A percentile compares a stretch with the other conserved stretches of the same genome.
These are phyloP conservation scores for Breviolum minutum DNA, from an alignment of 73 alveolate species.

Conservation along the genomic window DNA sequence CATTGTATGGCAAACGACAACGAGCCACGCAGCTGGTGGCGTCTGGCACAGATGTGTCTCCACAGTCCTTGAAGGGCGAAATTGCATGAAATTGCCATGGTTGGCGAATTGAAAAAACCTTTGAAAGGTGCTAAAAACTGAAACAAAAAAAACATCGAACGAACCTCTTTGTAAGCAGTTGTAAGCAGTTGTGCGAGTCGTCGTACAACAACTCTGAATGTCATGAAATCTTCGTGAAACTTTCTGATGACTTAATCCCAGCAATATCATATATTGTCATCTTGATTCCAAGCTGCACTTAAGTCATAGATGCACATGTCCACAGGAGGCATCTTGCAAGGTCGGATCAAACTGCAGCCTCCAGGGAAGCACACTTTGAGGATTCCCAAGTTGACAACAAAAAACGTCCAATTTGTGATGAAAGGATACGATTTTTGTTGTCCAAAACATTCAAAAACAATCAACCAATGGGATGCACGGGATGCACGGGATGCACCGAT, in stretches of 20 bases:
- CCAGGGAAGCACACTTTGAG: background rate
- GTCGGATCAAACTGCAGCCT: conserved; percentile 63
- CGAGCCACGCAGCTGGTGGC: conserved; percentile 66
- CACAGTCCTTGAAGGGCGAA: conserved; percentile 16
- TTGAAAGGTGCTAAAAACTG: too few relatives aligned
- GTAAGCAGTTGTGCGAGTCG: too few relatives aligned
- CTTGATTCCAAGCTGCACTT: background rate
- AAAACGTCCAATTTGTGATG: background rate
- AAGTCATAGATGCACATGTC: conserved; percentile 85
- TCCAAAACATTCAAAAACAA: too few relatives aligned
- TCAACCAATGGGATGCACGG: background rate
- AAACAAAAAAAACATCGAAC: too few relatives aligned
- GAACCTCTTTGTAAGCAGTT: too few relatives aligned
- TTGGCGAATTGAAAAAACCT: background rate
- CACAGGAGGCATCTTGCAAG: conserved; percentile 84
- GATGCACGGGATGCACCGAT: background rate
- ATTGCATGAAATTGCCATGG: background rate
- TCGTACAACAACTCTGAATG: too few relatives aligned
- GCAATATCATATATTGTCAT: background rate
- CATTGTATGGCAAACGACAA: conserved; percentile 85
- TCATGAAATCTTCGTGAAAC: too few relatives aligned
- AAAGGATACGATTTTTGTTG: too few relatives aligned
- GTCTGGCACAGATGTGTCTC: conserved; percentile 44
- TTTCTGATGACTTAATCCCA: too few relatives aligned
- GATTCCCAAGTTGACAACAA: too few relatives aligned